Conservation (phyloP, 1,284 basidiomycete species). For the Schizopora paradoxa region DNA sequence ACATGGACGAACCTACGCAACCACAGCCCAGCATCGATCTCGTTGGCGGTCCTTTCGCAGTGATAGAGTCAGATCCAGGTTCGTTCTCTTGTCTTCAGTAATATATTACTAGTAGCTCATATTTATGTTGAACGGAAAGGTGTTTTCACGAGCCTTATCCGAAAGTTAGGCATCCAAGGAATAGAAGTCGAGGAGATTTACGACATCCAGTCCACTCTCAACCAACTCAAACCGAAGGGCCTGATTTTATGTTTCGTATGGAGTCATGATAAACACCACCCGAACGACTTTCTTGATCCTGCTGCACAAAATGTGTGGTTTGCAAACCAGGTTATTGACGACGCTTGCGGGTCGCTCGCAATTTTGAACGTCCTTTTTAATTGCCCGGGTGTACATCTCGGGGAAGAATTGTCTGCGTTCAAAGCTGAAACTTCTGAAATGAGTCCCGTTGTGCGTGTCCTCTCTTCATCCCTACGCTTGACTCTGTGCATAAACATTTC, state of each 20-base stretch:
- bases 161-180: conserved; percentile 44
- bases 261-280: conserved; percentile 40
- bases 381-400: conserved; percentile 45
- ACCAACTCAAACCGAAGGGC: conserved; percentile 48
- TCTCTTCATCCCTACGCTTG: no score
- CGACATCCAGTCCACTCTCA: conserved; percentile 55
- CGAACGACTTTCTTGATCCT: conserved; percentile 45
- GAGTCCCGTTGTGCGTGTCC: conserved; percentile 52
- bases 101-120: not conserved
- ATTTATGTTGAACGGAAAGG: conserved; percentile 28
- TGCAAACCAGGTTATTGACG: conserved; percentile 60
- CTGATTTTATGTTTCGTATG: conserved; percentile 59
- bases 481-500: no score
- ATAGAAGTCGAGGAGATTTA: conserved; percentile 54
- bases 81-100: conserved; percentile 11
- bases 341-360: conserved; percentile 57
- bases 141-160: conserved; percentile 52
- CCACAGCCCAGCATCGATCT: conserved; percentile 31
- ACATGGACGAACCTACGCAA: no score
- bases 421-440: conserved; percentile 46
- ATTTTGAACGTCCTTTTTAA: conserved; percentile 56
- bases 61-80: conserved; percentile 61
- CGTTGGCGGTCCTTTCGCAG: conserved; percentile 51
- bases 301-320: conserved; percentile 56
- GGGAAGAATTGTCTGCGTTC: conserved; percentile 40